A percentile compares a stretch with the other conserved stretches of the same genome.
Conservation (phyloP, 2,329 filamentous ascomycete species). For the Pyrenophora seminiperda region DNA sequence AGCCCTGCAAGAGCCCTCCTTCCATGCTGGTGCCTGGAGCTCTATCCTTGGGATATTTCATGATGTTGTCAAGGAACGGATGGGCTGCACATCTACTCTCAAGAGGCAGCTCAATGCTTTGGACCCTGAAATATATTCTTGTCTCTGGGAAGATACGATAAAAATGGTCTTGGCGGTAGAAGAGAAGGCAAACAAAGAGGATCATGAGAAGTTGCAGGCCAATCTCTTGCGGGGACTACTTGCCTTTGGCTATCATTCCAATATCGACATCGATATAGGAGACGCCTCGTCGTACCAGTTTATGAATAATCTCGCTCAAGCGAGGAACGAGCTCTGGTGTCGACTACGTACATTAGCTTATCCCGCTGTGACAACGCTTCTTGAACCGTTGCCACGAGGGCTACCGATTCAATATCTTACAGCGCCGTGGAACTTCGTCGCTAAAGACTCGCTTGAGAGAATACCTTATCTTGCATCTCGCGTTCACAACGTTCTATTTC, state of each 20-base stretch:
- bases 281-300: slow-evolving; percentile 37
- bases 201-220: slow-evolving; percentile 16
- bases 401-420: slow-evolving; percentile 43
- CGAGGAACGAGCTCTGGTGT: slow-evolving; percentile 42
- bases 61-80: slow-evolving; percentile 20
- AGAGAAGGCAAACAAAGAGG: slow-evolving; percentile 23
- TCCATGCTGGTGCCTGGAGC: slow-evolving; percentile 32
- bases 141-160: slow-evolving; percentile 32
- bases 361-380: slow-evolving; percentile 34
- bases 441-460: slow-evolving; percentile 7
- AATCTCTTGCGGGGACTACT: slow-evolving; percentile 21
- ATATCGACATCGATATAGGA: slow-evolving; percentile 6
- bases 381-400: slow-evolving; percentile 39
- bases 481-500: slow-evolving; percentile 26
- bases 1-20: slow-evolving; percentile 43
- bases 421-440: slow-evolving; percentile 16
- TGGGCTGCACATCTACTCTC: slow-evolving; percentile 12
- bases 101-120: slow-evolving; percentile 13
- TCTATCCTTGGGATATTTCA: slow-evolving; percentile 30
- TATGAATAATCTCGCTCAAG: slow-evolving; percentile 44
- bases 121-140: slow-evolving; percentile 22
- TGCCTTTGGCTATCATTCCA: not conserved
- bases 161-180: slow-evolving; percentile 28
- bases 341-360: slow-evolving; percentile 26
- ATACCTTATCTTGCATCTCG: slow-evolving; percentile 37